Percentiles rank a stretch among this genome's conserved stretches.
Evolutionary conservation across 2,329 filamentous ascomycete species (phyloP).

Genomic region (Epichloe typhina): DNA sequence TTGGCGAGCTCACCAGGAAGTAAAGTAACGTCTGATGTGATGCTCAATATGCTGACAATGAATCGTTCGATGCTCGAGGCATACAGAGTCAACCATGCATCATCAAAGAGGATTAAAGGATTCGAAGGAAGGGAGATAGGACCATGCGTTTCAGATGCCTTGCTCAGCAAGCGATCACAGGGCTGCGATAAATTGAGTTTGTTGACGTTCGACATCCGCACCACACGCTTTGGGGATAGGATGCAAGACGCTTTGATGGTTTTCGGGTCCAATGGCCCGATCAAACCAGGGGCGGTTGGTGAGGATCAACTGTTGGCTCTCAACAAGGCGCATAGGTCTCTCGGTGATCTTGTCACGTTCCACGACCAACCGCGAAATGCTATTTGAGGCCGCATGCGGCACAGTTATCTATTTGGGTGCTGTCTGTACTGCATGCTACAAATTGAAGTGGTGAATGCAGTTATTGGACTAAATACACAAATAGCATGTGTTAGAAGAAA

Average conservation of each 20-base stretch:
- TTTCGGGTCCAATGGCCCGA: conserved; percentile 4
- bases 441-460: not conserved
- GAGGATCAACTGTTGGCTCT: conserved; percentile 8
- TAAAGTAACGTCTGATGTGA: not conserved
- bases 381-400: conserved; percentile 12
- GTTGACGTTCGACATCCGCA: conserved; percentile 1
- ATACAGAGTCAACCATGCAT: not conserved
- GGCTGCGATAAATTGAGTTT: not conserved
- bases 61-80: not conserved
- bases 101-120: conserved; percentile 2
- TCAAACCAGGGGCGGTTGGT: conserved; percentile 7
- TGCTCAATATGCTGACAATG: not conserved
- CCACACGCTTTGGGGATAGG: conserved; percentile 2
- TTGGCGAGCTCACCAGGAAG: not conserved
- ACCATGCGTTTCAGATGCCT: conserved; percentile 3
- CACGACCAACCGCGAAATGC: conserved; percentile 4
- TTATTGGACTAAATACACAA: conserved; percentile 1
- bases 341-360: conserved; percentile 6
- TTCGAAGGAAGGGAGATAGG: not conserved
- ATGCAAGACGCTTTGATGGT: conserved; percentile 4
- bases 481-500: conserved; percentile 4
- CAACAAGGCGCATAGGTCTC: conserved; percentile 3
- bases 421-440: not conserved
- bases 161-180: conserved; percentile 5
- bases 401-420: not conserved